A percentile compares a stretch with the other conserved stretches of the same genome.
Evolutionary conservation across 2,329 filamentous ascomycete species (phyloP).

Genomic region (Penicillium sp.): DNA sequence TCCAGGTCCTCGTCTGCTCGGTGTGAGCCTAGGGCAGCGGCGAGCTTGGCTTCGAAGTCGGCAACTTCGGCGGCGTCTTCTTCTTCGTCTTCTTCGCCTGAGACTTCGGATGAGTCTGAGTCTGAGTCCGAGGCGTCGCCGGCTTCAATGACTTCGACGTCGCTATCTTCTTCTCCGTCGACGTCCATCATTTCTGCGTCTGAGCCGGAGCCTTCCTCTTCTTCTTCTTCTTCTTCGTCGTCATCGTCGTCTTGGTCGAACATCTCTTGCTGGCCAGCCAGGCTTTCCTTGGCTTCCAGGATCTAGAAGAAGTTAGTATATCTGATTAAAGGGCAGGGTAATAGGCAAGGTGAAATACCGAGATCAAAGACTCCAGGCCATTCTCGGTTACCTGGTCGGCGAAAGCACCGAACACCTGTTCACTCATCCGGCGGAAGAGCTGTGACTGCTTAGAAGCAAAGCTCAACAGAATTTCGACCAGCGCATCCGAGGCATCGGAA

Average conservation of each 20-base stretch:
- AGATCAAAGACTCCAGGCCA: slow-evolving; percentile 68
- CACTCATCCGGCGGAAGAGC: slow-evolving; percentile 81
- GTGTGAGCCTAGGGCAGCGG: slow-evolving; percentile 76
- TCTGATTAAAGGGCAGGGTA: neutral
- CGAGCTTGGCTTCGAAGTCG: slow-evolving; percentile 76
- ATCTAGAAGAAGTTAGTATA: slow-evolving; percentile 57
- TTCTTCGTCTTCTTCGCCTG: slow-evolving; percentile 45
- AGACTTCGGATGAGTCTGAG: slow-evolving; percentile 47
- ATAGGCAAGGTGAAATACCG: slow-evolving; percentile 34
- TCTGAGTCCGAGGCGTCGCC: slow-evolving; percentile 45
- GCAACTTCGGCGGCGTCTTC: slow-evolving; percentile 56
- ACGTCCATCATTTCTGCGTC: slow-evolving; percentile 57
- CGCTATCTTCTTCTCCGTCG: slow-evolving; percentile 44
- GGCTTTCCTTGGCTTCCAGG: slow-evolving; percentile 76
- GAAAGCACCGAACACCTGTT: slow-evolving; percentile 86
- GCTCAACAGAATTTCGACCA: slow-evolving; percentile 88
- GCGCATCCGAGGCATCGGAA: slow-evolving; percentile 63
- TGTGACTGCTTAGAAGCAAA: slow-evolving; percentile 85
- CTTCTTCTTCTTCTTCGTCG: slow-evolving; percentile 40
- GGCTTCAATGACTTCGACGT: slow-evolving; percentile 47
- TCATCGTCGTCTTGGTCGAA: slow-evolving; percentile 73
- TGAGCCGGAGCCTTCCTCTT: slow-evolving; percentile 28
- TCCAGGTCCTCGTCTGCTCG: slow-evolving; percentile 60
- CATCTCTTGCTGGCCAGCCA: slow-evolving; percentile 81
- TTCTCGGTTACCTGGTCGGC: slow-evolving; percentile 73